Conservation (phyloP, 495 filamentous ascomycete genomes). For the Aspergillus incahuasiensis region DNA sequence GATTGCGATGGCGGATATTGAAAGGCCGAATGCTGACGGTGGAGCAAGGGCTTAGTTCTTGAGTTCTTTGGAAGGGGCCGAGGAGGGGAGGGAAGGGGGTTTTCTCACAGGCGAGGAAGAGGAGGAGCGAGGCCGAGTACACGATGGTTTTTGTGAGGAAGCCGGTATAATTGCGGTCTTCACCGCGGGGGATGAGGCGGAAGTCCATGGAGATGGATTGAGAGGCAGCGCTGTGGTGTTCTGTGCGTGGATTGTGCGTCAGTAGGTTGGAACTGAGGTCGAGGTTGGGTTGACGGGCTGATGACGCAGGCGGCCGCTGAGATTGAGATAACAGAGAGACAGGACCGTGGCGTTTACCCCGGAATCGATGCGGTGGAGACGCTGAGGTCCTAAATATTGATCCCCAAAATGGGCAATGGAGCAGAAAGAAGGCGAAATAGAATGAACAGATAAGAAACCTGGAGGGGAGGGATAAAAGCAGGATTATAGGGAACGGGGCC, state of each 20-base stretch:
- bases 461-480: not conserved
- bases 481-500: not conserved
- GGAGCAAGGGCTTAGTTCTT: not conserved
- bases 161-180: conserved; percentile 44
- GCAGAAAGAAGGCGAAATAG: not conserved
- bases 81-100: conserved; percentile 16
- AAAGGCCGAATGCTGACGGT: conserved; percentile 69
- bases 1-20: conserved; percentile 65
- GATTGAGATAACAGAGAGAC: not conserved
- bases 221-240: not conserved
- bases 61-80: not conserved
- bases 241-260: not conserved
- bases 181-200: conserved; percentile 38
- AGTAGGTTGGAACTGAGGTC: not conserved
- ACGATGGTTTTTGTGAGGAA: conserved; percentile 50
- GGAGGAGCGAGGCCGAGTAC: conserved; percentile 52
- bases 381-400: not conserved
- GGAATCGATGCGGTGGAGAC: not conserved
- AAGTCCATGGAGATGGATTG: conserved; percentile 33
- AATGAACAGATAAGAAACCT: not conserved
- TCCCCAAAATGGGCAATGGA: too few relatives aligned
- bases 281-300: not conserved
- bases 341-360: not conserved
- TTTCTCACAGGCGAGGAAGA: conserved; percentile 60
- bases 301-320: conserved; percentile 1